Evolutionary conservation across 1,139 yeast genomes (phyloP), one percentile per base, ranked within the genome.

Genomic region (Pichia sp.): DNA sequence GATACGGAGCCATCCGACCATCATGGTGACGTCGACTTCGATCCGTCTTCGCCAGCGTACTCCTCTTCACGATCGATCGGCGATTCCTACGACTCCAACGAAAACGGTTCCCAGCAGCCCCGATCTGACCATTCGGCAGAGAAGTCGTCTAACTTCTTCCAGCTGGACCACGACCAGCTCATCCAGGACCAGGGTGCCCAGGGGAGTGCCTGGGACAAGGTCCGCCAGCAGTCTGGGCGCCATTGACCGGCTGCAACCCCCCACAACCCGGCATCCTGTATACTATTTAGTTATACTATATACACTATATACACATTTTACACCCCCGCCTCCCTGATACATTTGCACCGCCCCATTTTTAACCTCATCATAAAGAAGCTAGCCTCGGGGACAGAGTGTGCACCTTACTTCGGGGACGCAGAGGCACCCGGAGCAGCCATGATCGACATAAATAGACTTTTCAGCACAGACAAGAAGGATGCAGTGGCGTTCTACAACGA

Each of bases 401-500:
- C 23, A 19, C 23, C 23, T 3, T 19, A 19, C 3, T 19, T 19
- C 2, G 23, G 3, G 23, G 23, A 19, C 23, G 23, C 23, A 19
- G 23, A 19, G n/a, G 11, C 7, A n/a, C 16, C 34, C 11, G 38
- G 29, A 13, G 29, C n/a, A 23, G 32, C 26, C 19, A 50, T 52
- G 56, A 54, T 51, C 41, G 57, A 54, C 11, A 45, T 56, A 5
- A 43, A 48, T n/a, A 50, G 40, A n/a, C 49, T 55, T 1, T 55
- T 55, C 32, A 16, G 52, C 13, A 34, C 51, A 6, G 66, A 63
- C 32, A 57, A 57, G 51, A 36, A 49, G 29, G 59, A 55, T n/a
- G 65, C 65, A 6, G 55, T 57, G 47, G 58, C 53, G 40, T 61
- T 66, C 49, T 63, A 61, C 50, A 60, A 62, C 6, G 59, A 53